Conservation (phyloP, 2,329 filamentous ascomycete genomes). For the Plectosphaerella plurivora region DNA sequence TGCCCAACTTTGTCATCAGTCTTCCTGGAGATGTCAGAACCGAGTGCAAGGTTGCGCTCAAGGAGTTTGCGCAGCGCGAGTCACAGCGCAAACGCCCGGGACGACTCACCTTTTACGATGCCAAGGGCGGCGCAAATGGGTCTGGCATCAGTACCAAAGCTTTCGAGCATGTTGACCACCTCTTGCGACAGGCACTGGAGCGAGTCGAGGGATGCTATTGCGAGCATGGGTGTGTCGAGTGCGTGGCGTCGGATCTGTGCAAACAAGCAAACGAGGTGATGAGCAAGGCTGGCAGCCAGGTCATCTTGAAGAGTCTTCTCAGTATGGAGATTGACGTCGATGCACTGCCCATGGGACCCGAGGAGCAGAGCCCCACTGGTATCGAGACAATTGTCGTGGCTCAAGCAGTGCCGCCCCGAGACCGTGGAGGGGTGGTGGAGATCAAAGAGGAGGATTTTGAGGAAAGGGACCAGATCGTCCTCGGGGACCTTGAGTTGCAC, state of each 20-base stretch:
- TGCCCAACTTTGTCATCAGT: constrained; percentile 87
- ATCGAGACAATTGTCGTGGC: constrained; percentile 81
- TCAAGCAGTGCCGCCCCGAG: constrained; percentile 52
- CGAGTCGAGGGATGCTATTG: constrained; percentile 76
- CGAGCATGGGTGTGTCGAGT: constrained; percentile 79
- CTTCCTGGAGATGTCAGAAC: constrained; percentile 90
- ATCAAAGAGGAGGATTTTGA: constrained; percentile 12
- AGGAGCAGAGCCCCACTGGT: constrained; percentile 63
- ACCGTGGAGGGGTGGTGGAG: constrained; percentile 6
- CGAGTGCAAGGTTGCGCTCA: constrained; percentile 84
- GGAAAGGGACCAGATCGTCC: not conserved
- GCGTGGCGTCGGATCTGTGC: constrained; percentile 80
- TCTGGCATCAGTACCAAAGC: constrained; percentile 87
- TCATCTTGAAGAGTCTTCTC: constrained; percentile 73
- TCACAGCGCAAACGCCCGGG: constrained; percentile 77
- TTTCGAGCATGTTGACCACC: constrained; percentile 82
- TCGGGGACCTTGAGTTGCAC: constrained; percentile 3
- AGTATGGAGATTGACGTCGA: constrained; percentile 78
- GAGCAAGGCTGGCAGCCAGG: constrained; percentile 82
- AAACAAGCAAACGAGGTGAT: constrained; percentile 86
- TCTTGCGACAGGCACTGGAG: constrained; percentile 71
- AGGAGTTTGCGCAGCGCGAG: constrained; percentile 75
- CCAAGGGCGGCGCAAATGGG: constrained; percentile 80
- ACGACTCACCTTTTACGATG: constrained; percentile 88
- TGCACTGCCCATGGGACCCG: constrained; percentile 78